Evolutionary conservation across 306 rosid species (phyloP).

Genomic region (Medicago ruthenica): DNA sequence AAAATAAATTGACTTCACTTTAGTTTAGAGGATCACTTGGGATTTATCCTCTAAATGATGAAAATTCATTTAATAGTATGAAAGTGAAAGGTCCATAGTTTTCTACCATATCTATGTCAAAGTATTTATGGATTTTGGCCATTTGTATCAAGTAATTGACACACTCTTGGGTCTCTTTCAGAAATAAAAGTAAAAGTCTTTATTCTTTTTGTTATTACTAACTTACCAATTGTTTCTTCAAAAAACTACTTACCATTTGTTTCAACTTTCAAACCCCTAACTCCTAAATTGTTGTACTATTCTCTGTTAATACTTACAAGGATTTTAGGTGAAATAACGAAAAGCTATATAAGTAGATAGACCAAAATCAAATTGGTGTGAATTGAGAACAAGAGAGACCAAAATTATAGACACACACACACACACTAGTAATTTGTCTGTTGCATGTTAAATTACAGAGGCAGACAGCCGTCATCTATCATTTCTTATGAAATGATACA

Average conservation of each 20-base stretch:
- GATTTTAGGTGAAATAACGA: too few relatives aligned
- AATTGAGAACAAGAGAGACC: too few relatives aligned
- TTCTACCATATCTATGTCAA: constrained; percentile 34
- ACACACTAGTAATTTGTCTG: too few relatives aligned
- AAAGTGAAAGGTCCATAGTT: constrained; percentile 47
- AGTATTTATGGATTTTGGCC: constrained; percentile 41
- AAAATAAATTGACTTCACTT: constrained; percentile 45
- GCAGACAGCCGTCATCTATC: not conserved
- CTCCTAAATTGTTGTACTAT: not conserved
- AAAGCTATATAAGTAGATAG: too few relatives aligned
- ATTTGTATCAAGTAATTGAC: constrained; percentile 30
- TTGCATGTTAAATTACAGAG: too few relatives aligned
- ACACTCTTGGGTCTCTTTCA: constrained; percentile 39
- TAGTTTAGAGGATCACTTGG: constrained; percentile 43
- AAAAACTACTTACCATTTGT: not conserved
- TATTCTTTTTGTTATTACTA: constrained; percentile 18
- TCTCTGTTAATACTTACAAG: not conserved
- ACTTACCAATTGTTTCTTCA: not conserved
- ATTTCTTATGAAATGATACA: not conserved
- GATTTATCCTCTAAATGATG: constrained; percentile 33
- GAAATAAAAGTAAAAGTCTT: constrained; percentile 11
- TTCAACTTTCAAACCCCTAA: not conserved
- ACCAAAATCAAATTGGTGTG: too few relatives aligned
- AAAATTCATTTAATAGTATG: constrained; percentile 34
- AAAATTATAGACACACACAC: too few relatives aligned